phyloP scores from a whole-genome alignment of 1,139 yeast species.

The Zygotorulaspora mrakii region DNA sequence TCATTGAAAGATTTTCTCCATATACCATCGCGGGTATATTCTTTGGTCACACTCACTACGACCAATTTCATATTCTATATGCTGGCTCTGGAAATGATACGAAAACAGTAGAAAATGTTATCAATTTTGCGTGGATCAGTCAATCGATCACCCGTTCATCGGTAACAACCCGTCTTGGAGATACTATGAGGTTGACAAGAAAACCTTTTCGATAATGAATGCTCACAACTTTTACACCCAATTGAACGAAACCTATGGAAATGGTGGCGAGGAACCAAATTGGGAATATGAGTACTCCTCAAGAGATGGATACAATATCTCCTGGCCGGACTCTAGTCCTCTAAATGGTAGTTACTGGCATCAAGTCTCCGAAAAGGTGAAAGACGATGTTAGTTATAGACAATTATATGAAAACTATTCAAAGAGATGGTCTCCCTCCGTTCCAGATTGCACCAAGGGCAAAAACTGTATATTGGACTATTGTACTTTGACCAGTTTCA shows the following conservation, averaged over 20 bases:
- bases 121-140: constrained; percentile 60
- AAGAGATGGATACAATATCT: constrained; percentile 47
- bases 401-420: constrained; percentile 48
- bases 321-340: constrained; percentile 52
- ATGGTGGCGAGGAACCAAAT: constrained; percentile 48
- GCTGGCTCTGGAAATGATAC: constrained; percentile 39
- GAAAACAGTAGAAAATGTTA: constrained; percentile 43
- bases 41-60: constrained; percentile 71
- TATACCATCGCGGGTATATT: constrained; percentile 64
- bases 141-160: constrained; percentile 64
- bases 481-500: constrained; percentile 43
- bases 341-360: constrained; percentile 62
- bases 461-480: constrained; percentile 43
- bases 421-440: constrained; percentile 52
- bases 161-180: constrained; percentile 68
- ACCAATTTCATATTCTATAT: constrained; percentile 60
- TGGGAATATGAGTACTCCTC: constrained; percentile 57
- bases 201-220: constrained; percentile 59
- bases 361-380: constrained; percentile 37
- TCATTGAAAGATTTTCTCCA: constrained; percentile 65
- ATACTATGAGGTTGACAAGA: constrained; percentile 63
- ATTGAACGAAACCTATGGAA: constrained; percentile 50
- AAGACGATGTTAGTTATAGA: constrained; percentile 41
- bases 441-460: constrained; percentile 44
- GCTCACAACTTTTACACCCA: constrained; percentile 53